A percentile compares a stretch with the other conserved stretches of the same genome.
Evolutionary conservation across 495 filamentous ascomycete genomes (phyloP).

Genomic region (Trypethelium eluteriae): DNA sequence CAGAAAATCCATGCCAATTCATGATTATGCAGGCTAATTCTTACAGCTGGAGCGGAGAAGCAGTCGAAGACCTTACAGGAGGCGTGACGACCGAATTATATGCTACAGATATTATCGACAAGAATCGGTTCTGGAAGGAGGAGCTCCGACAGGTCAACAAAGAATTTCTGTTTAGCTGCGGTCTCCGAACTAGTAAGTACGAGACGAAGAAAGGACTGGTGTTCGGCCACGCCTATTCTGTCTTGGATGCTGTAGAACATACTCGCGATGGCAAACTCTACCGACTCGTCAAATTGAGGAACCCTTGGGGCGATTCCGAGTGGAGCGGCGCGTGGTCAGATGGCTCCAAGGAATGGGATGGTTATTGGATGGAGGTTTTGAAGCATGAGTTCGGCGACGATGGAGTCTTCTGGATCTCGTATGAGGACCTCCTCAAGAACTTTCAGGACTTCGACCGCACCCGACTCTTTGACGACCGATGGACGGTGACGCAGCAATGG

Average conservation of each 20-base stretch:
- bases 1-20: slow-evolving; percentile 24
- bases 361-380: slow-evolving; percentile 74
- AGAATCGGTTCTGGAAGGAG: slow-evolving; percentile 79
- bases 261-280: slow-evolving; percentile 45
- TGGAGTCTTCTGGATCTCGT: slow-evolving; percentile 70
- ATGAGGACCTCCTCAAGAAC: slow-evolving; percentile 74
- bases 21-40: not conserved
- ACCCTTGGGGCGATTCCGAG: slow-evolving; percentile 82
- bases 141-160: slow-evolving; percentile 79
- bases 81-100: slow-evolving; percentile 79
- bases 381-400: slow-evolving; percentile 84
- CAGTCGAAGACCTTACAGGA: slow-evolving; percentile 86
- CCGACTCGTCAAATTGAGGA: slow-evolving; percentile 66
- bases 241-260: slow-evolving; percentile 73
- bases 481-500: slow-evolving; percentile 80
- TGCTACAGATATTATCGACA: slow-evolving; percentile 77
- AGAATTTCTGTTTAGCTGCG: slow-evolving; percentile 81
- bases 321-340: slow-evolving; percentile 53
- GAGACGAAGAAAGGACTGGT: slow-evolving; percentile 64
- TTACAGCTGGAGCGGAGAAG: slow-evolving; percentile 49
- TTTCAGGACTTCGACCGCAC: slow-evolving; percentile 80
- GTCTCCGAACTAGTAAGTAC: slow-evolving; percentile 44
- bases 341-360: slow-evolving; percentile 85
- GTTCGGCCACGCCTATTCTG: slow-evolving; percentile 80
- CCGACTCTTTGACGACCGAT: slow-evolving; percentile 75